These are phyloP conservation scores for Fusarium temperatum DNA, from an alignment of 2,329 filamentous ascomycete genomes.

Conservation along the genomic window DNA sequence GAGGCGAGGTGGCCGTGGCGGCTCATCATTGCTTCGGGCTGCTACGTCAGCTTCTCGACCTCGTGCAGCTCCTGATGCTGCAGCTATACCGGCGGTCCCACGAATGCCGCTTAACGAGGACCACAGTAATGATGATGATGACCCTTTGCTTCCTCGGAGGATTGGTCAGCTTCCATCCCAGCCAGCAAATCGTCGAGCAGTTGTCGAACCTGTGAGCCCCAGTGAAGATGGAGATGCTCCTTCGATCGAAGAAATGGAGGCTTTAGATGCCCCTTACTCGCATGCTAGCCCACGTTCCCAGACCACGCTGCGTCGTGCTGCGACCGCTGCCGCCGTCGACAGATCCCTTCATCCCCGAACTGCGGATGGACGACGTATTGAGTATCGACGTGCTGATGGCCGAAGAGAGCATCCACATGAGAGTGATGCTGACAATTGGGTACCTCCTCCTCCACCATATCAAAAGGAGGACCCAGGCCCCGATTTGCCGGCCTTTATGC, in stretches of 20 bases:
- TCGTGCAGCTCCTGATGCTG: conserved; percentile 44
- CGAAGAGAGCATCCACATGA: conserved; percentile 81
- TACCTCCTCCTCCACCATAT: conserved; percentile 85
- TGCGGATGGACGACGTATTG: conserved; percentile 61
- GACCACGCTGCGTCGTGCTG: conserved; percentile 75
- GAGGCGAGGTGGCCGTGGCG: conserved; percentile 59
- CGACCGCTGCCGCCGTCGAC: conserved; percentile 79
- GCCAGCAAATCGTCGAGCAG: conserved; percentile 7
- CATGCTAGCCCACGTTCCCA: conserved; percentile 77
- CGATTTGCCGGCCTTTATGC: conserved; percentile 65
- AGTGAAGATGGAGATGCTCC: conserved; percentile 55
- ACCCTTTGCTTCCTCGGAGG: conserved; percentile 62
- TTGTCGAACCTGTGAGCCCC: conserved; percentile 39
- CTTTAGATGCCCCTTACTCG: conserved; percentile 76
- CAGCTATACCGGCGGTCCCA: conserved; percentile 44
- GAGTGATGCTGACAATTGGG: conserved; percentile 89
- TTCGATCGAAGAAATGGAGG: conserved; percentile 66
- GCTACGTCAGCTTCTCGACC: conserved; percentile 53
- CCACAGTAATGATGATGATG: conserved; percentile 52
- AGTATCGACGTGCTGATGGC: conserved; percentile 75
- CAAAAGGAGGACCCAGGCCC: conserved; percentile 67
- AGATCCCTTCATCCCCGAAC: conserved; percentile 71
- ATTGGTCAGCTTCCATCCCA: conserved; percentile 47
- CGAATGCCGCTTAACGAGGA: conserved; percentile 41
- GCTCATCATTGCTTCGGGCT: conserved; percentile 55